A percentile compares a stretch with the other conserved stretches of the same genome.
Evolutionary conservation across 2,329 filamentous ascomycete species (phyloP).

Genomic region (Talaromyces verruculosus): DNA sequence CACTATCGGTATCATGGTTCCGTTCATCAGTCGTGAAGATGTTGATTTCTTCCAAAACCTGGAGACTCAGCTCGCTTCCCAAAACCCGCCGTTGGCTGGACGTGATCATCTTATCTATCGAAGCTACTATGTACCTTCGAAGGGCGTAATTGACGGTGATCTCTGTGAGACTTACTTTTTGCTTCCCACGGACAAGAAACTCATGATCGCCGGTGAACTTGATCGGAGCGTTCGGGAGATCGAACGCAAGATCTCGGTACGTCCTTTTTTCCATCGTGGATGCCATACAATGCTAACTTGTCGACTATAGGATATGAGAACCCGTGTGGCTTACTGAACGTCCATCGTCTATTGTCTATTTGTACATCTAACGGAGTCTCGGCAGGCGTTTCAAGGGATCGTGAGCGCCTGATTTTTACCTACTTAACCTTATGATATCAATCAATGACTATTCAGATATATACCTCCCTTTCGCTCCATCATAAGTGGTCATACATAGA

Average conservation of each 20-base stretch:
- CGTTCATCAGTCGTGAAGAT: constrained; percentile 87
- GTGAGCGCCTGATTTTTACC: background rate
- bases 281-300: constrained; percentile 21
- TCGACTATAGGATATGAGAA: constrained; percentile 54
- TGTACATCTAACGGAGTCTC: constrained; percentile 20
- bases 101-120: constrained; percentile 95
- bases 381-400: constrained; percentile 18
- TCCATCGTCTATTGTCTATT: background rate
- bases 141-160: constrained; percentile 95
- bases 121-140: constrained; percentile 93
- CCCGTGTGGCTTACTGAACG: constrained; percentile 54
- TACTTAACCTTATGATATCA: constrained; percentile 5
- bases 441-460: background rate
- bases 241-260: constrained; percentile 85
- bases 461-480: background rate
- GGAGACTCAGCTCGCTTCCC: constrained; percentile 80
- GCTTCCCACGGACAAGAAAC: constrained; percentile 83
- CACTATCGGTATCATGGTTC: constrained; percentile 88
- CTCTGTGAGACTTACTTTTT: constrained; percentile 88
- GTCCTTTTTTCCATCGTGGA: constrained; percentile 27
- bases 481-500: background rate
- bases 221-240: constrained; percentile 90
- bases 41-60: constrained; percentile 97
- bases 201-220: constrained; percentile 89
- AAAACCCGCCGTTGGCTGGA: constrained; percentile 84